Conservation (phyloP, 106 monocot genomes). For the Dendrobium officinale region DNA sequence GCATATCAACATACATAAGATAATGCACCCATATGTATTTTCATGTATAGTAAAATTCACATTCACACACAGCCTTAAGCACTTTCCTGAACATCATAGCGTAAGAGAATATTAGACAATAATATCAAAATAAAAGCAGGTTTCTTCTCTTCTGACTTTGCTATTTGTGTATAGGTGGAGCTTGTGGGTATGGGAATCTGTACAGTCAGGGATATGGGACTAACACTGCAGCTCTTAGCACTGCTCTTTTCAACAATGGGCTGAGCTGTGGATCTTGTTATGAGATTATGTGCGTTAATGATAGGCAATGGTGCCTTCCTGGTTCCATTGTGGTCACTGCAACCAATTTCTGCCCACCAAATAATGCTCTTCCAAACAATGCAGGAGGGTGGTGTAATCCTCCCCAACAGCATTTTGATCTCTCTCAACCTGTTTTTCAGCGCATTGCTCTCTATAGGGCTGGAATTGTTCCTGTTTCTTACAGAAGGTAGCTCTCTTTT, state of each 20-base stretch:
- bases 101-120: background rate
- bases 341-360: constrained; percentile 91
- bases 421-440: constrained; percentile 39
- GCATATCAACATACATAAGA: background rate
- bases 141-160: background rate
- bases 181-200: constrained; percentile 61
- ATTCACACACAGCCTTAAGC: background rate
- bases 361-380: constrained; percentile 50
- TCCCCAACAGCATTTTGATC: constrained; percentile 46
- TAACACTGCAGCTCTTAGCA: constrained; percentile 60
- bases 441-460: constrained; percentile 39
- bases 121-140: too few species aligned
- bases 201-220: constrained; percentile 66
- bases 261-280: constrained; percentile 62
- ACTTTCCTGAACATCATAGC: background rate
- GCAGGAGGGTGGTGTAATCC: constrained; percentile 62
- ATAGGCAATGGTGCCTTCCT: constrained; percentile 34
- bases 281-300: constrained; percentile 32
- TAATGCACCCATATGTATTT: background rate
- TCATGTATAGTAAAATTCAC: background rate
- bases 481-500: constrained; percentile 28
- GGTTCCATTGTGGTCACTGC: constrained; percentile 58
- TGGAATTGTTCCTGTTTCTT: constrained; percentile 54
- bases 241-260: constrained; percentile 54
- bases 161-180: constrained; percentile 38